These are phyloP conservation scores for Daldinia eschscholtzii DNA, from an alignment of 2,329 filamentous ascomycete genomes.

Conservation along the genomic window DNA sequence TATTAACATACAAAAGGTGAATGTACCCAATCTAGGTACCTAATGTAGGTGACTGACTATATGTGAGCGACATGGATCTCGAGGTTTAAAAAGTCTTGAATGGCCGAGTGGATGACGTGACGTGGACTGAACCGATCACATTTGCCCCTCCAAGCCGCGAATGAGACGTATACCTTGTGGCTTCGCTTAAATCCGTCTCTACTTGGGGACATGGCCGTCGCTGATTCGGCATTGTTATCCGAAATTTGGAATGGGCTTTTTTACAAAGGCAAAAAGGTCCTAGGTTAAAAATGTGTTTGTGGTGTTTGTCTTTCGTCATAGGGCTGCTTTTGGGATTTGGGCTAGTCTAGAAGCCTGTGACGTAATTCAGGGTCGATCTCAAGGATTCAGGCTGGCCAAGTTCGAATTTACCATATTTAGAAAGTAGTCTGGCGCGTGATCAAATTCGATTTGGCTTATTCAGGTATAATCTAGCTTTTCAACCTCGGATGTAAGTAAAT, in stretches of 20 bases:
- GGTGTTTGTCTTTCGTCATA: slow-evolving; percentile 4
- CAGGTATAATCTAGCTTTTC: too few relatives aligned
- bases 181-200: not conserved
- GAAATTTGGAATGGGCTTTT: slow-evolving; percentile 3
- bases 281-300: not conserved
- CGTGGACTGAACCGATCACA: slow-evolving; percentile 27
- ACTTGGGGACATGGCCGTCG: not conserved
- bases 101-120: slow-evolving; percentile 34
- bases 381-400: not conserved
- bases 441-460: slow-evolving; percentile 13
- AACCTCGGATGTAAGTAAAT: too few relatives aligned
- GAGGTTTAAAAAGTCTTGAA: slow-evolving; percentile 14
- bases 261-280: slow-evolving; percentile 1
- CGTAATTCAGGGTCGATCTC: slow-evolving; percentile 21
- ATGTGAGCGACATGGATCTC: slow-evolving; percentile 26
- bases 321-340: not conserved
- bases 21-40: not conserved
- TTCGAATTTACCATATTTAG: slow-evolving; percentile 15
- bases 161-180: slow-evolving; percentile 1
- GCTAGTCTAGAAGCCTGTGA: slow-evolving; percentile 1
- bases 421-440: not conserved
- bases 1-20: not conserved
- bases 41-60: not conserved
- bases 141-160: slow-evolving; percentile 16
- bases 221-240: slow-evolving; percentile 18